Conservation (phyloP, 768 basidiomycete genomes). For the Kwoniella shandongensis region DNA sequence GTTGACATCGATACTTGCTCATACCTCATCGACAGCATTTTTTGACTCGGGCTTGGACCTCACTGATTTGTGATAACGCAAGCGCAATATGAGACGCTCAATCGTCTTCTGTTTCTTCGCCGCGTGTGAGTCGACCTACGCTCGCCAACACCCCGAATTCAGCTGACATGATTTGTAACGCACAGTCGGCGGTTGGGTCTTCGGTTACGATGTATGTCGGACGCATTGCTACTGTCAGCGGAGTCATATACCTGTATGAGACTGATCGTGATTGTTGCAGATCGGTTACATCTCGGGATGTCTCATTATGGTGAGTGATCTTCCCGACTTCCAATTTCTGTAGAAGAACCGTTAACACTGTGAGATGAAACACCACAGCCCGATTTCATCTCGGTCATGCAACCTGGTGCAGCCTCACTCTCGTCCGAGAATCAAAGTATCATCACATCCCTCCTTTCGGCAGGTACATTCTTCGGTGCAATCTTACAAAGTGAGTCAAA, state of each 20-base stretch:
- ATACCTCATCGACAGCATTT: too few species aligned
- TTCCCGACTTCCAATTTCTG: neutral
- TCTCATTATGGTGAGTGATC: slow-evolving; percentile 61
- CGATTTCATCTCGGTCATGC: slow-evolving; percentile 71
- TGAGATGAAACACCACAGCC: too few species aligned
- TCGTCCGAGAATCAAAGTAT: slow-evolving; percentile 69
- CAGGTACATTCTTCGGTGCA: slow-evolving; percentile 57
- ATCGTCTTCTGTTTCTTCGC: slow-evolving; percentile 20
- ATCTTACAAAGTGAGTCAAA: slow-evolving; percentile 19
- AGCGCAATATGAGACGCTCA: slow-evolving; percentile 11
- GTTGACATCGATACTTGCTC: too few species aligned
- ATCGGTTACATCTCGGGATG: slow-evolving; percentile 61
- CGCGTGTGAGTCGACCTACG: slow-evolving; percentile 10
- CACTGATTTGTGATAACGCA: too few species aligned
- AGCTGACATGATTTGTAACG: neutral
- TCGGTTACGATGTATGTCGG: slow-evolving; percentile 27
- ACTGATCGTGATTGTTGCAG: slow-evolving; percentile 2
- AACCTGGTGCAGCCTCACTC: slow-evolving; percentile 57
- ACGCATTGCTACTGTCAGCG: too few species aligned
- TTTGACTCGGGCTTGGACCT: too few species aligned
- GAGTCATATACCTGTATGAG: neutral
- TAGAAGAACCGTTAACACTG: too few species aligned
- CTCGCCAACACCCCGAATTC: neutral
- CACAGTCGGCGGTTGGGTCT: slow-evolving; percentile 23
- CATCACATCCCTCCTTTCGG: slow-evolving; percentile 74